Evolutionary conservation across 2,329 filamentous ascomycete species (phyloP), one percentile per base, ranked within the genome.

Genomic region (Alternaria metachromatica): DNA sequence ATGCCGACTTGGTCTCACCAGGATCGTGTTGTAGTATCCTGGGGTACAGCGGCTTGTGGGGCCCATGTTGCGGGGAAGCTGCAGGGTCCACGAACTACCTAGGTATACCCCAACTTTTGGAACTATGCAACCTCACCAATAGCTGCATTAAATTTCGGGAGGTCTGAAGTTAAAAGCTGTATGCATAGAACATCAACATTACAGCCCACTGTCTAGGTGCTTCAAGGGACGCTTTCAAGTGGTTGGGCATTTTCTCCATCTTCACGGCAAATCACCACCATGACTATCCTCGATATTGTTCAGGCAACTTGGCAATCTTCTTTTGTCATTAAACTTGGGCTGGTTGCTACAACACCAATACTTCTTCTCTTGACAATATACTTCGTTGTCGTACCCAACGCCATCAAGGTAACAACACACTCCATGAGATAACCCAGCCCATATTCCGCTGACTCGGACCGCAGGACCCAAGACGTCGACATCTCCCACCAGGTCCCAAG

Each of bases 401-500:
- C 60, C 8, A 44, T 78, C 65, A 77, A 74, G 44, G 75, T 75
- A 68, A 21, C 21, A 49, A 21, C 21, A 49, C 3, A 21, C 3
- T 10, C 15, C 45, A 41, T n/a, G 6, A 6, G 6, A 18, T 21
- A 20, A 2, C 58, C 12, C 7, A 0, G 4, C 15, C 20, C 18
- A 43, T 48, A 48, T 66, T 18, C 62, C 26, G 65, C 56, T 46
- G 23, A 18, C 3, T n/a, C 12, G 0, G 21, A 12, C n/a, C 2
- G 6, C 13, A 78, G 73, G 77, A 80, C 41, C 56, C 69, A 3
- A 72, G 77, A 41, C 65, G 76, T 12, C 73, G 74, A 12, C 72
- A 80, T 51, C 73, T 82, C 0, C 80, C 80, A 7, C 80, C 80
- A 7, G 80, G 80, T 3, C 80, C 80, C 0, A 71, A 68, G 57